Evolutionary conservation across 2,329 filamentous ascomycete species (phyloP), one percentile per base, ranked within the genome.

Genomic region (Aspergillus latus): DNA sequence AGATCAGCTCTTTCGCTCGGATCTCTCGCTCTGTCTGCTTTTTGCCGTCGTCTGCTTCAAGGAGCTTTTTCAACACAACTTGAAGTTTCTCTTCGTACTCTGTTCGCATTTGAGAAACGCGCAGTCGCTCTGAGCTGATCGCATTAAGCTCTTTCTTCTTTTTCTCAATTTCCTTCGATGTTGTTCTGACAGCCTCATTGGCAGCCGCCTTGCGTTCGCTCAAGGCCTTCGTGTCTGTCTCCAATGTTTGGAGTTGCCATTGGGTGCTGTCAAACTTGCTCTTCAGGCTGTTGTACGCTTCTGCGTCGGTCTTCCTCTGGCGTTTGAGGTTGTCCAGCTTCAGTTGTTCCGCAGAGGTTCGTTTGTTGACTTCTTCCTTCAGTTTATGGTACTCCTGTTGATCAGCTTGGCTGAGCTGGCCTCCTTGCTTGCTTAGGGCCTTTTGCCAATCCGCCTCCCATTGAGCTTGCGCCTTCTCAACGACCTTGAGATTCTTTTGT

Each of bases 101-200:
- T 0, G 89, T 94, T 52, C 88, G 85, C 69, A 88, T 87, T 68
- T 95, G 89, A 52, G 90, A 88, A 7, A 89, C 87, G 50, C 91
- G 85, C 7, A 92, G 83, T 49, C 90, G 86, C 70, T 95, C 90
- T 1, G 92, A 96, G 59, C 90, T 88, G 40, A 95, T 80, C 52
- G 87, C 84, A 70, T 96, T 94, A 69, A 92, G 89, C 58, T 94
- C 89, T 69, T 93, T 95, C 76, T 96, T 96, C 78, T 96, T 97
- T 26, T 79, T 76, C 30, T 92, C 88, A 49, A 96, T 89, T n/a
- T 94, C 88, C 59, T 84, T 82, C 6, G 85, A 82, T n/a, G 88
- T 82, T 46, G 89, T 80, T 62, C 88, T 87, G 57, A 88, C 83
- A 6, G 80, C 78, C 9, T 80, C 76, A 57, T 88, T 84, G 11